Base-by-base conservation (phyloP, 1,284 basidiomycete genomes). In the Naganishia sp. region DNA sequence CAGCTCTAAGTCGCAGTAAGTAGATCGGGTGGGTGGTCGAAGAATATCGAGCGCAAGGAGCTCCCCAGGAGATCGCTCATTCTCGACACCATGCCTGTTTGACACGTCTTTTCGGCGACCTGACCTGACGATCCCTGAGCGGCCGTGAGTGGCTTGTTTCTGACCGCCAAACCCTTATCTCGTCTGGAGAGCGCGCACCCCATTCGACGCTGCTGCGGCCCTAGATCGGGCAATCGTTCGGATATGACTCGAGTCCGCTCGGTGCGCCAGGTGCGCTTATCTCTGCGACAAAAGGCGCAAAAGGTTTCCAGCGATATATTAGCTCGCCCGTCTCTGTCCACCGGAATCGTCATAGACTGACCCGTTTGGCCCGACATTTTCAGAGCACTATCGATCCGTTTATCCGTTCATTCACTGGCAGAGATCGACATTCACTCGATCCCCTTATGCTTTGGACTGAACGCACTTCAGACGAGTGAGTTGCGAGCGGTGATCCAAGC, bases 391-490 rank as follows among this genome's bases (percentile, higher is more conserved):
- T 9, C 35, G 35, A 39, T 39, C 35, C 35, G 35, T 39, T 39
- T 39, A 39, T 9, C 13, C 35, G 35, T 39, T 39, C 35, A 39
- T 39, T 13, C 35, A 39, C 35, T 9, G 35, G 15, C 9, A 51
- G 52, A 63, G 51, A 43, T 54, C 61, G 51, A 63, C 39, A 46
- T 42, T 15, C 42, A 28, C 52, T 63, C 61, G 50, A 45, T 63
- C 52, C 52, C 52, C 72, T 69, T 68, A 78, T 78, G 77, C 74
- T 78, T 69, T 79, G 76, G 76, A 72, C 72, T 41, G 71, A 78
- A 74, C 76, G 78, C 66, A 75, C 72, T 53, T 79, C 78, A 71
- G 78, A 79, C 78, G 78, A 79, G 78, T 79, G 67, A 74, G 77
- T 75, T n/a, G 35, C 35, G 35, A 1, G 35, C 10, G 7, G 13